phyloP scores from a whole-genome alignment of 768 basidiomycete species.

The Naganishia friedmannii region DNA sequence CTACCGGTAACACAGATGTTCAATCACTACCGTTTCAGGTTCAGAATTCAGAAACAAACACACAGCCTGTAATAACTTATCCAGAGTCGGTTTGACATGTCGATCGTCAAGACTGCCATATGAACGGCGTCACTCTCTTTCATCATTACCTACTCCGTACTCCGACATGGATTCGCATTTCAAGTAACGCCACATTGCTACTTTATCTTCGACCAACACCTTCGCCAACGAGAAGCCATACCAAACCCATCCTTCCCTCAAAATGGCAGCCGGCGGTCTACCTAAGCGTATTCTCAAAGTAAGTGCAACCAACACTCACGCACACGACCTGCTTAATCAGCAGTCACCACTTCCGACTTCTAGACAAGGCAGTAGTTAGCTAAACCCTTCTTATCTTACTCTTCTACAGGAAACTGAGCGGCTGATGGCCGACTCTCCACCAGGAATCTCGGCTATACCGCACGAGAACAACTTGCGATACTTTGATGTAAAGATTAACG shows the following conservation, averaged over 20 bases:
- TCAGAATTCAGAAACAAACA: too few species aligned
- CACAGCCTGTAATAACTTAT: slow-evolving; percentile 2
- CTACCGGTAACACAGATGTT: not conserved
- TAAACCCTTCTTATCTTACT: not conserved
- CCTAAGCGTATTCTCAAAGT: slow-evolving; percentile 53
- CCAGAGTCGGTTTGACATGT: not conserved
- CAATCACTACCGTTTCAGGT: not conserved
- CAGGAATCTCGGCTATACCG: slow-evolving; percentile 89
- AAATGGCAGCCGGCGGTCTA: slow-evolving; percentile 43
- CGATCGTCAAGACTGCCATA: too few species aligned
- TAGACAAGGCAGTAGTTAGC: not conserved
- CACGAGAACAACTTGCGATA: slow-evolving; percentile 97
- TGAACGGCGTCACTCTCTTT: not conserved
- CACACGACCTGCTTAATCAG: not conserved
- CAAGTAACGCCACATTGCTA: not conserved
- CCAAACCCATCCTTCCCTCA: not conserved
- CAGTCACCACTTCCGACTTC: not conserved
- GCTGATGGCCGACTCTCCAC: slow-evolving; percentile 91
- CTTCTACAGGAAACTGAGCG: slow-evolving; percentile 87
- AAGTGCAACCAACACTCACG: slow-evolving; percentile 12
- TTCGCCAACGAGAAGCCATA: not conserved
- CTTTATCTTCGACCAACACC: not conserved
- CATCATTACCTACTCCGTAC: not conserved
- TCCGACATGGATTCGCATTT: not conserved
- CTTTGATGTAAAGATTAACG: slow-evolving; percentile 96